Conservation (phyloP, 2,329 filamentous ascomycete genomes). For the Verticillium alfalfae region DNA sequence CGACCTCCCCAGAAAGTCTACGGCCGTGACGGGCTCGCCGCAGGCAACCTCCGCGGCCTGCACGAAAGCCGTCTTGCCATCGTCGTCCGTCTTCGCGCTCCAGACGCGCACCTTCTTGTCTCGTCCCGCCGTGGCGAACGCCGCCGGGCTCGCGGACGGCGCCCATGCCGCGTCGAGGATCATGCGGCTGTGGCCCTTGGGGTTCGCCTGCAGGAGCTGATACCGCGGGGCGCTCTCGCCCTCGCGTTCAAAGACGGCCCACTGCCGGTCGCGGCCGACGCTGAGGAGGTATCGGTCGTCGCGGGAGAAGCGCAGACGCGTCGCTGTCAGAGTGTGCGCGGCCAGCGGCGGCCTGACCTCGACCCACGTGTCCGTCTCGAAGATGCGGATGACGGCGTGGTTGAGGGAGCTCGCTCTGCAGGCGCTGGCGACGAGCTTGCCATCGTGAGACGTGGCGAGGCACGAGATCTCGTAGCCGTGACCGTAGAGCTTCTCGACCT, state of each 20-base stretch:
- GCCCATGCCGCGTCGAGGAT: constrained; percentile 86
- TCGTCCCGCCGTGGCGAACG: constrained; percentile 83
- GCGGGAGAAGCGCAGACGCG: constrained; percentile 70
- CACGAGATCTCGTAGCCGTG: constrained; percentile 96
- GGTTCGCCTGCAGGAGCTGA: constrained; percentile 56
- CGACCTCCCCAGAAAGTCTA: constrained; percentile 52
- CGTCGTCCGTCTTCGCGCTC: constrained; percentile 29
- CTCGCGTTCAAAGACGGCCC: constrained; percentile 69
- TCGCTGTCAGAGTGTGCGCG: constrained; percentile 84
- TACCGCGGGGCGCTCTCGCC: constrained; percentile 38
- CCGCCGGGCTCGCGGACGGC: constrained; percentile 35
- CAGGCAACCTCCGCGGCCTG: constrained; percentile 49
- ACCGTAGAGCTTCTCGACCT: constrained; percentile 93
- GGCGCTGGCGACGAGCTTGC: constrained; percentile 75
- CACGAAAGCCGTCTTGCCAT: constrained; percentile 33
- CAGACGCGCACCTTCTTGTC: constrained; percentile 82
- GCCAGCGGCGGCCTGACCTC: constrained; percentile 77
- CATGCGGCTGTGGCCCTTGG: constrained; percentile 88
- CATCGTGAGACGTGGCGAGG: constrained; percentile 71
- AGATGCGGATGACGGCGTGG: constrained; percentile 89
- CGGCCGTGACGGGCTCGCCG: constrained; percentile 60
- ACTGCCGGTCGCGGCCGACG: constrained; percentile 87
- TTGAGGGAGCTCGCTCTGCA: constrained; percentile 90
- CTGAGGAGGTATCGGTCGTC: constrained; percentile 75
- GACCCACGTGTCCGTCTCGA: constrained; percentile 81